Percentiles rank a stretch among this genome's conserved stretches.
Conservation (phyloP, 495 filamentous ascomycete species). For the Ramalina intermedia region DNA sequence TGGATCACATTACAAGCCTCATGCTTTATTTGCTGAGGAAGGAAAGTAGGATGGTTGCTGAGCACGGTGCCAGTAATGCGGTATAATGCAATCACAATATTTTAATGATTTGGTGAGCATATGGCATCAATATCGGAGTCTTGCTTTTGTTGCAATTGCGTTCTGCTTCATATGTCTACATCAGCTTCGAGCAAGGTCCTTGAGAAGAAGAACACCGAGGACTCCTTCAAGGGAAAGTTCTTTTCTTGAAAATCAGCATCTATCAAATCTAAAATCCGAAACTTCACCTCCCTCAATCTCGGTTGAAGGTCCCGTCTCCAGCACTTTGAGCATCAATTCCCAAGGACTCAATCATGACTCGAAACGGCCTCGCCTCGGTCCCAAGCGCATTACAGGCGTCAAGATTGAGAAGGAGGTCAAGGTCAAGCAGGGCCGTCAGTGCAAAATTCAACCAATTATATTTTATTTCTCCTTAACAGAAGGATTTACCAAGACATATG, state of each 20-base stretch:
- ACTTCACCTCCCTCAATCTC: no score
- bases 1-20: no score
- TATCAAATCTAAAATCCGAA: no score
- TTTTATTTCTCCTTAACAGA: slow-evolving; percentile 75
- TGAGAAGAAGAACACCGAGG: background rate
- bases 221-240: background rate
- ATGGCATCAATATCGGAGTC: slow-evolving; percentile 10
- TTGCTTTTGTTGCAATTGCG: background rate
- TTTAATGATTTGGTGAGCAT: background rate
- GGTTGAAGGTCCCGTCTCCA: no score
- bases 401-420: slow-evolving; percentile 9
- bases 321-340: no score
- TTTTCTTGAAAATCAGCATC: no score
- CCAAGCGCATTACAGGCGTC: slow-evolving; percentile 24
- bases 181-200: background rate
- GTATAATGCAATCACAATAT: no score
- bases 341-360: no score
- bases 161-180: background rate
- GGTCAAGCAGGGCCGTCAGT: slow-evolving; percentile 8
- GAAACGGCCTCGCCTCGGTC: slow-evolving; percentile 5
- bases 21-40: no score
- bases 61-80: no score
- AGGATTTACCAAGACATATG: slow-evolving; percentile 58
- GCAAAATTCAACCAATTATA: slow-evolving; percentile 56
- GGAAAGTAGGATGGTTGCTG: no score